phyloP scores from a whole-genome alignment of 352 stramenopile genomes.

The Pythium insidiosum region DNA sequence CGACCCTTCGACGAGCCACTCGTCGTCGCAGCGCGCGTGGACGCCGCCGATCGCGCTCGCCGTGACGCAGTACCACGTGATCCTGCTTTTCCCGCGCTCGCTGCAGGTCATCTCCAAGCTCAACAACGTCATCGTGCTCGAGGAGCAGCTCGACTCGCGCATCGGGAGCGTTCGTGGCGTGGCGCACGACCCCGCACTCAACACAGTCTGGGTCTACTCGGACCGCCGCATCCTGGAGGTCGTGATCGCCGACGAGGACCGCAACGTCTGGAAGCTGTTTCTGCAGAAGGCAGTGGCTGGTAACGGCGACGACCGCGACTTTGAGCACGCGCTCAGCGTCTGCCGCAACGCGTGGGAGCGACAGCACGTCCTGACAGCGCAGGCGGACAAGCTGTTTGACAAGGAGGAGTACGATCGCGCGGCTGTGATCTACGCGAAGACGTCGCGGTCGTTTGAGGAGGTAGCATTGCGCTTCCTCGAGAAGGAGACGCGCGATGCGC shows the following conservation, averaged over 20 bases:
- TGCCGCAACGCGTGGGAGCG: slow-evolving; percentile 77
- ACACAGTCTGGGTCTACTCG: slow-evolving; percentile 80
- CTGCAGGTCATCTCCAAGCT: slow-evolving; percentile 86
- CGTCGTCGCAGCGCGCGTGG: slow-evolving; percentile 24
- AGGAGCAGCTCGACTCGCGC: slow-evolving; percentile 72
- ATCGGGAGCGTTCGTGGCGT: slow-evolving; percentile 66
- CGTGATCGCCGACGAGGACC: slow-evolving; percentile 81
- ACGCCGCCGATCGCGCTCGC: slow-evolving; percentile 75
- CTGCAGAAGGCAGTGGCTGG: slow-evolving; percentile 78
- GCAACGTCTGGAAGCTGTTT: slow-evolving; percentile 90
- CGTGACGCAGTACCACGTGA: slow-evolving; percentile 90
- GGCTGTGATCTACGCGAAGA: slow-evolving; percentile 86
- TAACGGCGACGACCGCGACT: slow-evolving; percentile 69
- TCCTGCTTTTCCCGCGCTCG: slow-evolving; percentile 77
- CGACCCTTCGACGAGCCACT: slow-evolving; percentile 18
- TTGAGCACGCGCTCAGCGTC: slow-evolving; percentile 82
- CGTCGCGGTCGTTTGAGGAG: slow-evolving; percentile 85
- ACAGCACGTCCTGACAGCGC: slow-evolving; percentile 80
- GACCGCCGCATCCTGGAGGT: slow-evolving; percentile 75
- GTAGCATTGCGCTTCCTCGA: slow-evolving; percentile 90
- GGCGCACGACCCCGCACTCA: slow-evolving; percentile 64
- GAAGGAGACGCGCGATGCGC: slow-evolving; percentile 64
- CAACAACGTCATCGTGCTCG: slow-evolving; percentile 79
- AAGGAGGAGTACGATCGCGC: slow-evolving; percentile 79
- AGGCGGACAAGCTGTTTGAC: slow-evolving; percentile 89